These are phyloP conservation scores for Cyclotella baltica DNA, from an alignment of 108 stramenopile genomes.

Conservation along the genomic window DNA sequence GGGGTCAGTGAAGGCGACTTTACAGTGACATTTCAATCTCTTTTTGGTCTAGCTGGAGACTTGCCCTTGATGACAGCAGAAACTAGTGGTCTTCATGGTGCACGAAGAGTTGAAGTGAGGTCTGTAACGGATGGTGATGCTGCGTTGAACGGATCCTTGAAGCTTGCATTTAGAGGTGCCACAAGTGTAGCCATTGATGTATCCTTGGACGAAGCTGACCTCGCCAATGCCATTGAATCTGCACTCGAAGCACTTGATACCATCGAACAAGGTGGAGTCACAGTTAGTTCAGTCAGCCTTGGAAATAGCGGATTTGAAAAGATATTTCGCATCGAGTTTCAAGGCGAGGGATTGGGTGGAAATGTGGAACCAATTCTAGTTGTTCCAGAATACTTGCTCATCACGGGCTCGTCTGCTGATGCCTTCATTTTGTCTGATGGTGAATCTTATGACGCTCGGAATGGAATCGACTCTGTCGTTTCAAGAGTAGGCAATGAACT, in stretches of 20 bases:
- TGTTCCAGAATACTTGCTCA: slow-evolving; percentile 37
- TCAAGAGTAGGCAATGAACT: slow-evolving; percentile 73
- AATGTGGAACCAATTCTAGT: slow-evolving; percentile 75
- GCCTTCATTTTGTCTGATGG: slow-evolving; percentile 69
- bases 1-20: slow-evolving; percentile 50
- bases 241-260: slow-evolving; percentile 69
- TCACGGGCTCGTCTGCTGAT: slow-evolving; percentile 67
- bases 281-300: slow-evolving; percentile 49
- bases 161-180: slow-evolving; percentile 73
- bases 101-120: slow-evolving; percentile 54
- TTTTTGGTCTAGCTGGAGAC: slow-evolving; percentile 60
- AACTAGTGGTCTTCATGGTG: slow-evolving; percentile 69
- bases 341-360: slow-evolving; percentile 69
- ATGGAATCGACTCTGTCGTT: slow-evolving; percentile 43
- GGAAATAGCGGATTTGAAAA: slow-evolving; percentile 46
- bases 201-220: slow-evolving; percentile 23
- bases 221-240: slow-evolving; percentile 53
- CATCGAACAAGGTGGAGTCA: slow-evolving; percentile 60
- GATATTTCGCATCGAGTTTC: slow-evolving; percentile 73
- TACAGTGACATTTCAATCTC: slow-evolving; percentile 61
- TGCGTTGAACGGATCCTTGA: slow-evolving; percentile 65
- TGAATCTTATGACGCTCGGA: slow-evolving; percentile 49
- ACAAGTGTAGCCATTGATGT: slow-evolving; percentile 54
- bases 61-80: slow-evolving; percentile 59
- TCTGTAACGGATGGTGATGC: slow-evolving; percentile 63